Base-by-base conservation (phyloP, 192 early-diverging fungal species). In the Rhizoclosmatium globosum region DNA sequence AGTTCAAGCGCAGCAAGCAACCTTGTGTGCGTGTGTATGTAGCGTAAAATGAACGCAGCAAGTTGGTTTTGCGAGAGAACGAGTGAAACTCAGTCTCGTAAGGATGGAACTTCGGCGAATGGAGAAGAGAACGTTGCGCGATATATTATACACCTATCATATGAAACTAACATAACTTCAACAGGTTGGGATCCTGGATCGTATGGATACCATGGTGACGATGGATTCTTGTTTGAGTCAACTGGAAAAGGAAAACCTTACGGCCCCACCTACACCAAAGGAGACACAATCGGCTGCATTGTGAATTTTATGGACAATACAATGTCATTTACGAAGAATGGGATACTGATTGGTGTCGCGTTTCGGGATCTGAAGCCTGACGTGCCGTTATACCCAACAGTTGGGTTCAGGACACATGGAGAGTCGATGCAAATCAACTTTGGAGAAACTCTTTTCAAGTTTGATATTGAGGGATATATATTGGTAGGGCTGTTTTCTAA, bases 151-250 rank as follows among this genome's bases (percentile, higher is more conserved):
- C 31, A 31, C 31, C 0, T 0, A 31, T 31, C 31, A 31, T 31
- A 0, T 31, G 31, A 31, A 31, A 31, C 31, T 31, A 31, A 31
- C 31, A 31, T 31, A 31, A 31, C 31, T 31, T 31, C 4, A 43
- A 50, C 76, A 94, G 94, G 98, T 1, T 97, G 94, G 93, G 95
- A 98, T 68, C 76, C 87, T 2, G 78, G 91, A 64, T 97, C 96
- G 3, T 99, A 93, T 92, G 97, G 97, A 7, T 99, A 98, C 85
- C 97, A 99, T 84, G 97, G 95, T 58, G 96, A 97, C 81, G 96
- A 98, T 83, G 98, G 98, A 38, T 86, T 97, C 60, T 81, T 85
- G 45, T 98, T 97, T 79, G 85, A 85, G 68, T 90, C 92, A 48
- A 89, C 90, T 2, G 50, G 93, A 9, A 92, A 87, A 21, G 96